These are phyloP conservation scores for Botryotinia narcissicola DNA, from an alignment of 2,329 filamentous ascomycete species.

Conservation along the genomic window DNA sequence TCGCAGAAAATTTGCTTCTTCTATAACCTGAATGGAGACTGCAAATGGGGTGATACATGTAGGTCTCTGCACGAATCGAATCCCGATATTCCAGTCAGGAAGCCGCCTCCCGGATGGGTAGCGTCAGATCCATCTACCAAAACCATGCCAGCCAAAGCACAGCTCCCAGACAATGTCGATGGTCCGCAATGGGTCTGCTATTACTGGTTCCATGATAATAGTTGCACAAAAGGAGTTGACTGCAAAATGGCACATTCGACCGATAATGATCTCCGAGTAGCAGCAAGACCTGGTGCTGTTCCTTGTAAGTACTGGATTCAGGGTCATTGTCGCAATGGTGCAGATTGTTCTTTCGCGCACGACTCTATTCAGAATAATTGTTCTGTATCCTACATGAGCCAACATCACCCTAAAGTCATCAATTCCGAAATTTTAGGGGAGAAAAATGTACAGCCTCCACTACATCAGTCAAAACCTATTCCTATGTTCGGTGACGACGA, in stretches of 20 bases:
- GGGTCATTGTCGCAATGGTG: background rate
- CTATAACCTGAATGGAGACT: constrained; percentile 17
- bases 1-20: constrained; percentile 24
- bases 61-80: background rate
- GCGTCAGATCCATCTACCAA: background rate
- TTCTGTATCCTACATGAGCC: too few relatives aligned
- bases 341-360: background rate
- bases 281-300: background rate
- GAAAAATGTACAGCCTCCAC: background rate
- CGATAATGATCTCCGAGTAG: background rate
- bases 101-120: background rate
- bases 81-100: background rate
- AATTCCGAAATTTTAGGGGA: background rate
- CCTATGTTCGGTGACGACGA: background rate
- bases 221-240: constrained; percentile 17
- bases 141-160: background rate
- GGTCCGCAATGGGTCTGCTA: constrained; percentile 1
- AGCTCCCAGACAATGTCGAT: too few relatives aligned
- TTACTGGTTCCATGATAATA: constrained; percentile 13
- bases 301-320: constrained; percentile 1
- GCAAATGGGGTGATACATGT: constrained; percentile 3
- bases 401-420: background rate
- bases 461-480: background rate
- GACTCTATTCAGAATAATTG: background rate
- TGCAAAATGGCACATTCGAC: constrained; percentile 8